Conservation (phyloP, 2,329 filamentous ascomycete species). For the Colletotrichum godetiae region DNA sequence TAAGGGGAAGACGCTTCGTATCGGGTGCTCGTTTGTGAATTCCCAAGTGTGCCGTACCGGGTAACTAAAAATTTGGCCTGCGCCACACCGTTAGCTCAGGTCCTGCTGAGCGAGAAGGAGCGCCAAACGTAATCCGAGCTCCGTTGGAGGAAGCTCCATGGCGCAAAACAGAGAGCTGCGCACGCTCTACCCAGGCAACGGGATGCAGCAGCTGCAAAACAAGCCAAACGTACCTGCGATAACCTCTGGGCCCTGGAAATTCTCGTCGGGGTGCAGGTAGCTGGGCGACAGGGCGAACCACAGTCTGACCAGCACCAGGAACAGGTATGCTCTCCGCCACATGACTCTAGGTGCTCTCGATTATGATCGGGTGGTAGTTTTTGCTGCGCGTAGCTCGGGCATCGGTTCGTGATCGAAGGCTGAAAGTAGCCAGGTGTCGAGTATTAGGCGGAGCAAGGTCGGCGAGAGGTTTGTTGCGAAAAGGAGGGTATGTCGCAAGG, state of each 20-base stretch:
- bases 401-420: conserved; percentile 34
- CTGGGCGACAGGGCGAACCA: conserved; percentile 95
- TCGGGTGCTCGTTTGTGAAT: conserved; percentile 87
- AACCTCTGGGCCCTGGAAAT: conserved; percentile 98
- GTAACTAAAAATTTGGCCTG: conserved; percentile 93
- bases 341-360: conserved; percentile 59
- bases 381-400: conserved; percentile 38
- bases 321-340: conserved; percentile 91
- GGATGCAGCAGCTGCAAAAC: neutral
- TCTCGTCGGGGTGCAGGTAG: conserved; percentile 98
- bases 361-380: conserved; percentile 23
- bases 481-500: conserved; percentile 24
- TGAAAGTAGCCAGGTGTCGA: neutral
- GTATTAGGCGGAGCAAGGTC: conserved; percentile 11
- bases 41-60: conserved; percentile 94
- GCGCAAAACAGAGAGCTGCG: conserved; percentile 1
- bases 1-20: conserved; percentile 95
- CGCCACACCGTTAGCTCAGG: conserved; percentile 30
- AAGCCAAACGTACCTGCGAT: conserved; percentile 80
- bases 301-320: conserved; percentile 86
- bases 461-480: conserved; percentile 7
- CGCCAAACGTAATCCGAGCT: conserved; percentile 27
- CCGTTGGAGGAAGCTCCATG: conserved; percentile 16
- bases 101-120: conserved; percentile 31
- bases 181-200: neutral